phyloP scores from a whole-genome alignment of 495 filamentous ascomycete species.

The Aspergillus sclerotioniger region DNA sequence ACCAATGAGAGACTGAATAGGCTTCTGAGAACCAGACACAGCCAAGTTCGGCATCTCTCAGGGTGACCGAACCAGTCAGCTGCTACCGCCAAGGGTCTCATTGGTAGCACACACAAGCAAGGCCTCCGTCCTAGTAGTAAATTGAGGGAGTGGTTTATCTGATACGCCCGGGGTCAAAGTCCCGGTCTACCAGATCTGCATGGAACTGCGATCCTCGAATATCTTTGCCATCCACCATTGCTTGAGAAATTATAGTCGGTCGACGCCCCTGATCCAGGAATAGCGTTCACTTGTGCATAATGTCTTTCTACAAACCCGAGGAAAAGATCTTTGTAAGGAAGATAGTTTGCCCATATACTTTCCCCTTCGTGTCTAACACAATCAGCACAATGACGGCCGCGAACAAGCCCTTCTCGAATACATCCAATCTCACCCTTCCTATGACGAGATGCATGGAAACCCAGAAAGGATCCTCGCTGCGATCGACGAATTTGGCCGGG shows the following conservation, averaged over 20 bases:
- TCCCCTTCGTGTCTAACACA: neutral
- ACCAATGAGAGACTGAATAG: no score
- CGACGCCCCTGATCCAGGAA: neutral
- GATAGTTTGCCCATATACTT: neutral
- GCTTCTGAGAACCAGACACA: no score
- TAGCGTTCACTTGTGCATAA: neutral
- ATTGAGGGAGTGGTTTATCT: no score
- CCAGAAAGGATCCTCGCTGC: conserved; percentile 54
- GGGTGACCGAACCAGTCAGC: no score
- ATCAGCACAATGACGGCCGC: conserved; percentile 54
- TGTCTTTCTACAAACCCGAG: neutral
- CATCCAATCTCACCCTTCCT: conserved; percentile 50
- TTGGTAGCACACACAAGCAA: no score
- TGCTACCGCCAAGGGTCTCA: no score
- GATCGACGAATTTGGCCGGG: conserved; percentile 63
- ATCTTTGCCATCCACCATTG: neutral
- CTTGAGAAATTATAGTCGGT: neutral
- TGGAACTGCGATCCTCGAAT: no score
- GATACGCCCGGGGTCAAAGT: no score
- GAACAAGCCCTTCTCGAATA: conserved; percentile 64
- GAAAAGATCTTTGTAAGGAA: neutral
- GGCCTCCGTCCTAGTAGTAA: no score
- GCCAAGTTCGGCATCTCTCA: no score
- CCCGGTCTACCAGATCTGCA: no score
- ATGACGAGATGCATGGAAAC: conserved; percentile 52